A percentile compares a stretch with the other conserved stretches of the same genome.
Evolutionary conservation across 441 rosid genomes (phyloP).

Genomic region (Breynia disticha): DNA sequence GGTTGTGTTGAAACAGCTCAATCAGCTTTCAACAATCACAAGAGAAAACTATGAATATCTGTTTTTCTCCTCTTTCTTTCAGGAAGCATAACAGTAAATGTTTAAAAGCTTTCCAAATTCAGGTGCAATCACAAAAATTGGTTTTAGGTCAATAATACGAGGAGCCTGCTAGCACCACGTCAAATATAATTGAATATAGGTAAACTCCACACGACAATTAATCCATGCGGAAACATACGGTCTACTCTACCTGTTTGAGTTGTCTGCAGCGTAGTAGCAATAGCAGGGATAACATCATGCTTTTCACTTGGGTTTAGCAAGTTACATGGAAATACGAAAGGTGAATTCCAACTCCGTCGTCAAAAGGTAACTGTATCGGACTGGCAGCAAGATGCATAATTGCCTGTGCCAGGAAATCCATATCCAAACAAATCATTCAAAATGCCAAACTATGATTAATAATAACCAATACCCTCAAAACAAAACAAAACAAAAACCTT

Average conservation of each 20-base stretch:
- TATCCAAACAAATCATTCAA: conserved; percentile 22
- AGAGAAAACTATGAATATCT: no score
- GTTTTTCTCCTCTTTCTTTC: neutral
- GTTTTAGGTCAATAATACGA: no score
- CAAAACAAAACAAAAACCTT: no score
- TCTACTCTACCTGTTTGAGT: conserved; percentile 51
- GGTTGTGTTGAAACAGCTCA: no score
- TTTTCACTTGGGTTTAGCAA: conserved; percentile 25
- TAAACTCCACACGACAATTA: no score
- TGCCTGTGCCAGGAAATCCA: conserved; percentile 72
- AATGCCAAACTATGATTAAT: conserved; percentile 26
- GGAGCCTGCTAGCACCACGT: no score
- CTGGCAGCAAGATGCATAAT: conserved; percentile 83
- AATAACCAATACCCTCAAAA: conserved; percentile 21
- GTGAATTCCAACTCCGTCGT: conserved; percentile 27
- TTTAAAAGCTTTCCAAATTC: no score
- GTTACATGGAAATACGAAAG: conserved; percentile 31
- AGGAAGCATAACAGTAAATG: neutral
- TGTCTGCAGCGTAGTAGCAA: conserved; percentile 32
- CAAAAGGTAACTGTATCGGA: conserved; percentile 46
- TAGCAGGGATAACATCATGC: conserved; percentile 23
- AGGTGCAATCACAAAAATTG: no score
- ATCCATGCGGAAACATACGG: no score
- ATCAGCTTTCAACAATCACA: no score
- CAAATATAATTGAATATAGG: no score